Conservation (phyloP, 148 eudicot genomes). For the Arctostaphylos glauca region DNA sequence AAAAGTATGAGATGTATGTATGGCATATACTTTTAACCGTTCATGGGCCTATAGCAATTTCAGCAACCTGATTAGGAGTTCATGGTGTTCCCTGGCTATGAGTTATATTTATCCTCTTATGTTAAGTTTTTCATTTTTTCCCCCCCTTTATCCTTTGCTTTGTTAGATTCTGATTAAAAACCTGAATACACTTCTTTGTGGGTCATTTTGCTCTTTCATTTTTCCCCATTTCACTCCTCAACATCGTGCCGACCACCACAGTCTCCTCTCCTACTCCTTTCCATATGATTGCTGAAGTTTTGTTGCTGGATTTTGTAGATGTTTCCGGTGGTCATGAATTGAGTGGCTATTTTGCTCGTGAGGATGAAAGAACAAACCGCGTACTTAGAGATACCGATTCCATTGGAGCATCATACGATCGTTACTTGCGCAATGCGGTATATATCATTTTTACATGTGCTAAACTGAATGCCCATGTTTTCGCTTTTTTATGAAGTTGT, state of each 20-base stretch:
- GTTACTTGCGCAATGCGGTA: conserved; percentile 63
- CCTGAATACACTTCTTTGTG: not conserved
- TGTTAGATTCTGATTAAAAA: not conserved
- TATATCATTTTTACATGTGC: conserved; percentile 1
- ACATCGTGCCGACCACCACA: not conserved
- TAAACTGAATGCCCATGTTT: not conserved
- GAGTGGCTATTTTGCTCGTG: conserved; percentile 50
- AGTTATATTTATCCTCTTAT: no score
- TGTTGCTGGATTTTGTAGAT: conserved; percentile 35
- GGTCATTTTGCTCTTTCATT: not conserved
- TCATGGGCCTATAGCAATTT: not conserved
- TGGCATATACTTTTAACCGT: not conserved
- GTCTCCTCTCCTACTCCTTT: not conserved
- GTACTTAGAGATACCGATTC: conserved; percentile 59
- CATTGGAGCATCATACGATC: conserved; percentile 69
- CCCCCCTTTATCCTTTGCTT: not conserved
- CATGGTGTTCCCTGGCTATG: not conserved
- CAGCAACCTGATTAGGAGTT: not conserved
- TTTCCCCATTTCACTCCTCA: not conserved
- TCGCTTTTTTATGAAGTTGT: not conserved
- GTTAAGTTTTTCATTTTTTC: not conserved
- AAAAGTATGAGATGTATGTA: not conserved
- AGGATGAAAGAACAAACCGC: conserved; percentile 47
- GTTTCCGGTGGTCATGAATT: conserved; percentile 54
- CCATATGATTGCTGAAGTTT: conserved; percentile 5